phyloP scores from a whole-genome alignment of 768 basidiomycete species.

The Rhodotorula babjevae region DNA sequence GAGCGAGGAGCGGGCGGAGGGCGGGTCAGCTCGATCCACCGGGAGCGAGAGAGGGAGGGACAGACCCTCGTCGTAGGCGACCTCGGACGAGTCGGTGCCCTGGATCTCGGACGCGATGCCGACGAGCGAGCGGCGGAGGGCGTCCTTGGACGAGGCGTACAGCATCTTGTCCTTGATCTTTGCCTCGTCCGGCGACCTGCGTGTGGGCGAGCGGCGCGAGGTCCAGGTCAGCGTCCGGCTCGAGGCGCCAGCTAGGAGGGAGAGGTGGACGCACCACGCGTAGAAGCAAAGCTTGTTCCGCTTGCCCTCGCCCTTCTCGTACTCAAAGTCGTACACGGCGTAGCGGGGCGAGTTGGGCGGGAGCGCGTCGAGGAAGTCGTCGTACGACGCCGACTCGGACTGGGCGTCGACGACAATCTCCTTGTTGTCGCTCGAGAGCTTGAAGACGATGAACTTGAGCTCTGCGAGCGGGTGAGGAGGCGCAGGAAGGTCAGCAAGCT shows the following conservation, averaged over 20 bases:
- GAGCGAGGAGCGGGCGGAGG: no score
- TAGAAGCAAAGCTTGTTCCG: constrained; percentile 81
- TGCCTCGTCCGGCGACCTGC: constrained; percentile 78
- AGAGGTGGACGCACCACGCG: constrained; percentile 62
- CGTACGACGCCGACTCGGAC: constrained; percentile 56
- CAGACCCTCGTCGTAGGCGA: constrained; percentile 65
- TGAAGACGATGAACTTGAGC: constrained; percentile 78
- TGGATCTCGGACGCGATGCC: constrained; percentile 80
- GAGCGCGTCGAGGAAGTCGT: constrained; percentile 67
- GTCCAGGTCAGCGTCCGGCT: background rate
- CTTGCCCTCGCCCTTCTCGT: constrained; percentile 64
- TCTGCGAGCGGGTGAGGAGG: constrained; percentile 43
- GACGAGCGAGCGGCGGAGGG: constrained; percentile 64
- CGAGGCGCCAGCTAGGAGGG: background rate
- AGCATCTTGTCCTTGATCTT: constrained; percentile 91
- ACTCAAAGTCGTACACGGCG: constrained; percentile 87
- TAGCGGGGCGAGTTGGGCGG: constrained; percentile 73
- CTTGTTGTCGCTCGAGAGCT: constrained; percentile 55
- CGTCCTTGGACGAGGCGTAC: constrained; percentile 79
- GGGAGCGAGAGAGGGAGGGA: background rate
- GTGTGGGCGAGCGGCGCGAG: background rate
- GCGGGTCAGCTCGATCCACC: background rate
- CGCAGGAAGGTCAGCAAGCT: background rate
- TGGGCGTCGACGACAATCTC: constrained; percentile 73
- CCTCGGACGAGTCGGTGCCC: constrained; percentile 70